These are phyloP conservation scores for Penicillium sp. DNA, from an alignment of 2,329 filamentous ascomycete genomes.

Conservation along the genomic window DNA sequence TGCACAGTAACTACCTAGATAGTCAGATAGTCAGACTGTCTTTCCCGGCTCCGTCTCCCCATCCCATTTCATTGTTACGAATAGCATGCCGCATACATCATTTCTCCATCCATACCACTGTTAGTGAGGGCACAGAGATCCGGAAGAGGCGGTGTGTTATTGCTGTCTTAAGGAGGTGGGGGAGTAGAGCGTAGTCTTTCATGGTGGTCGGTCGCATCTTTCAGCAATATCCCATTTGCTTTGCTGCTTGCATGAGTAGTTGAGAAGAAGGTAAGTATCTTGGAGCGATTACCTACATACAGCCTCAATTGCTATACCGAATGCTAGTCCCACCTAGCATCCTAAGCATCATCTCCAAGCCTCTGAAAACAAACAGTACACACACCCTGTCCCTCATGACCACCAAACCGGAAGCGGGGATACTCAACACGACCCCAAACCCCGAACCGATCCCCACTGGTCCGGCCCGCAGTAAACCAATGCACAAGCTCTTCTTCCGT, in stretches of 20 bases:
- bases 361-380: slow-evolving; percentile 78
- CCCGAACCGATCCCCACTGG: slow-evolving; percentile 48
- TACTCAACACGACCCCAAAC: slow-evolving; percentile 71
- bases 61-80: too few species aligned
- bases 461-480: slow-evolving; percentile 64
- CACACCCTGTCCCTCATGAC: slow-evolving; percentile 81
- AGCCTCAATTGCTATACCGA: too few species aligned
- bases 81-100: too few species aligned
- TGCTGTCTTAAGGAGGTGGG: slow-evolving; percentile 39
- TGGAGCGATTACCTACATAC: not conserved
- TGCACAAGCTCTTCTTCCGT: slow-evolving; percentile 76
- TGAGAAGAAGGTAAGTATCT: not conserved
- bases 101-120: too few species aligned
- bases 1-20: too few species aligned
- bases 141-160: slow-evolving; percentile 57
- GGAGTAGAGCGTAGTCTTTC: slow-evolving; percentile 4
- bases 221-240: not conserved
- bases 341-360: slow-evolving; percentile 17
- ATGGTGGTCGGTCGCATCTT: not conserved
- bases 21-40: too few species aligned
- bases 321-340: too few species aligned
- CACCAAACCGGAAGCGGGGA: slow-evolving; percentile 83
- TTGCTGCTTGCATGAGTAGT: not conserved
- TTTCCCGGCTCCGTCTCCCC: too few species aligned
- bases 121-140: slow-evolving; percentile 48